Base-by-base conservation (phyloP, 2,329 filamentous ascomycete species). In the Cercospora zeae-maydis region DNA sequence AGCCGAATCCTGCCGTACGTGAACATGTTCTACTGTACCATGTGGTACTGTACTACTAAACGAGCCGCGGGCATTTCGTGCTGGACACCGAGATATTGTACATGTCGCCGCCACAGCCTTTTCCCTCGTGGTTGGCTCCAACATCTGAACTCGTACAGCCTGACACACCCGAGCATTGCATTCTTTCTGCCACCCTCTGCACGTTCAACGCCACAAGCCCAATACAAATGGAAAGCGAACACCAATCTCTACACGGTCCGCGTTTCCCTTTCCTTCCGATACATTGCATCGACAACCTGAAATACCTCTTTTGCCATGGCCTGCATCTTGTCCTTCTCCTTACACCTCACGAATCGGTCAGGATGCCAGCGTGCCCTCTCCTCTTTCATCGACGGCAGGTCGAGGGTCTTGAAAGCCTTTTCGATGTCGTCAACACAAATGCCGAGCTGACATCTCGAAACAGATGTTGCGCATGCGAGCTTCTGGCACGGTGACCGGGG, bases 301-400 rank as follows among this genome's bases (percentile, higher is more conserved):
- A 68, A 68, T 1, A 68, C 31, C 58, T 65, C 63, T 30, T 47
- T 49, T 13, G 66, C 66, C 64, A 62, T 67, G 19, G 16, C 36
- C 36, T 58, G 60, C 60, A 58, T 62, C 11, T 53, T 34, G 19
- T 58, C 55, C 13, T 59, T 30, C 16, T 63, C 55, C 21, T 14
- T 10, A 39, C 55, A 59, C 21, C 30, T 49, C 47, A 56, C 56
- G 30, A 63, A 63, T 2, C 56, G 49, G 34, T 63, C 61, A 2
- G 61, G 61, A 49, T 63, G 61, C 61, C 61, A 63, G 8, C 45
- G 37, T 30, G 37, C 37, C 30, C 61, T 49, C 55, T 63, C 61
- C 55, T 63, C 55, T 47, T 59, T 63, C 11, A 59, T 21, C 3
- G 34, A 39, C 8, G 54, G 19, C 36, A 57, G 37, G 3, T 33